A percentile compares a stretch with the other conserved stretches of the same genome.
Conservation (phyloP, 345 rosid genomes). For the Nephelium lappaceum region DNA sequence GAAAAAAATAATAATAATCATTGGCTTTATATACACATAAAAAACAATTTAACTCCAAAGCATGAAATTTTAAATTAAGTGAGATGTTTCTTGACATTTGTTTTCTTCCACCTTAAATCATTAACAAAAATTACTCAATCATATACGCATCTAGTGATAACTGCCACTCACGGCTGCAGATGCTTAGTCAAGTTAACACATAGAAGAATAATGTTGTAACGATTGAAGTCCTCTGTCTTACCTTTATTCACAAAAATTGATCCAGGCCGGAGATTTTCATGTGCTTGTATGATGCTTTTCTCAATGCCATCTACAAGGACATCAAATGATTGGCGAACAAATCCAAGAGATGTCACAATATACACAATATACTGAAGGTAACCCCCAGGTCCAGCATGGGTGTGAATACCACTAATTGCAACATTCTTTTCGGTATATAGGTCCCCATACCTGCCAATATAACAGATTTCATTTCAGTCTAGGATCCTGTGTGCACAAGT, state of each 20-base stretch:
- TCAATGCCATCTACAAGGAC: conserved; percentile 94
- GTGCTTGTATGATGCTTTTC: conserved; percentile 84
- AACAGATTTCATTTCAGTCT: conserved; percentile 14
- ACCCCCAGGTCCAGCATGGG: conserved; percentile 98
- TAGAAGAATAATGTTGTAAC: conserved; percentile 8
- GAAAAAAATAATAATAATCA: background rate
- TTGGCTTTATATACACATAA: background rate
- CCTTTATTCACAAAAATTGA: conserved; percentile 78
- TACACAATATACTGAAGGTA: conserved; percentile 92
- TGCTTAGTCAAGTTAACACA: conserved; percentile 2
- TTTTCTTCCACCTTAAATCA: background rate
- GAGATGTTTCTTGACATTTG: conserved; percentile 5
- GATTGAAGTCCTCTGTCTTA: conserved; percentile 28
- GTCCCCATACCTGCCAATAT: conserved; percentile 75
- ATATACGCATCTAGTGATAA: background rate
- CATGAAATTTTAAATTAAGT: background rate
- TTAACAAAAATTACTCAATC: background rate
- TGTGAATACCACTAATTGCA: conserved; percentile 93
- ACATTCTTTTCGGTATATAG: conserved; percentile 85
- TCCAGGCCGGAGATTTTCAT: conserved; percentile 87
- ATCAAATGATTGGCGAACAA: conserved; percentile 94
- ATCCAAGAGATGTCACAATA: conserved; percentile 89
- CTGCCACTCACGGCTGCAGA: background rate
- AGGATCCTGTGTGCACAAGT: background rate
- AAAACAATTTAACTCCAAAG: background rate